A percentile compares a stretch with the other conserved stretches of the same genome.
Conservation (phyloP, 2,329 filamentous ascomycete species). For the Beauveria rudraprayagi region DNA sequence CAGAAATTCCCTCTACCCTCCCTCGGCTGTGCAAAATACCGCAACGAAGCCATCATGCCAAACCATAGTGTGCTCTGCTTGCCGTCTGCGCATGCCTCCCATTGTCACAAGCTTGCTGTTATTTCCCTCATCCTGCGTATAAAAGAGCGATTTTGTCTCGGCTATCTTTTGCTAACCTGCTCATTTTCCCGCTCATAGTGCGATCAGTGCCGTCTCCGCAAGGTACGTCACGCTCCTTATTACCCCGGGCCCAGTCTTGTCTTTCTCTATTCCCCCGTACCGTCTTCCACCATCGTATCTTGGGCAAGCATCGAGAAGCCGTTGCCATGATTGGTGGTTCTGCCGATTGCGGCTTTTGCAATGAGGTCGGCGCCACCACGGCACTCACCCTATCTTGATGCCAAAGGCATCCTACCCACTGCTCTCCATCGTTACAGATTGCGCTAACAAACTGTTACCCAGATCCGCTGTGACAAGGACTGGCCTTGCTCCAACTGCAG, state of each 20-base stretch:
- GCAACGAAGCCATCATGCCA: not conserved
- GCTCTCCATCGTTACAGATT: not conserved
- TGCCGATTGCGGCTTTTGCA: not conserved
- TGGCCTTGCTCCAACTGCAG: conserved; percentile 51
- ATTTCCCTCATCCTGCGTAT: conserved; percentile 2
- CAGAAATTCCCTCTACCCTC: not conserved
- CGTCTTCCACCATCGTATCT: not conserved
- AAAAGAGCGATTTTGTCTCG: not conserved
- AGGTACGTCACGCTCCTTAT: conserved; percentile 16
- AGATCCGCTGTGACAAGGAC: conserved; percentile 54
- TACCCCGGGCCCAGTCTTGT: not conserved
- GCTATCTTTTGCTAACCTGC: conserved; percentile 12
- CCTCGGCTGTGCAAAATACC: not conserved
- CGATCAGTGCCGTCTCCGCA: conserved; percentile 24
- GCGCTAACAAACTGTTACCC: conserved; percentile 12
- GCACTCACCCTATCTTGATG: not conserved
- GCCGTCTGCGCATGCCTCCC: not conserved
- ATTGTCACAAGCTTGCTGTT: not conserved
- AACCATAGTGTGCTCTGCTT: not conserved
- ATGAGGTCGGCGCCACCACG: conserved; percentile 1
- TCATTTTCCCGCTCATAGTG: conserved; percentile 18
- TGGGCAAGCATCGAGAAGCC: not conserved
- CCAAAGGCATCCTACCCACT: not conserved
- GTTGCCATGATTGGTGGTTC: not conserved
- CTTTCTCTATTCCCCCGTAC: not conserved